Percentiles rank a stretch among this genome's conserved stretches.
Evolutionary conservation across 352 stramenopile species (phyloP).

Genomic region (Globisporangium canariense): DNA sequence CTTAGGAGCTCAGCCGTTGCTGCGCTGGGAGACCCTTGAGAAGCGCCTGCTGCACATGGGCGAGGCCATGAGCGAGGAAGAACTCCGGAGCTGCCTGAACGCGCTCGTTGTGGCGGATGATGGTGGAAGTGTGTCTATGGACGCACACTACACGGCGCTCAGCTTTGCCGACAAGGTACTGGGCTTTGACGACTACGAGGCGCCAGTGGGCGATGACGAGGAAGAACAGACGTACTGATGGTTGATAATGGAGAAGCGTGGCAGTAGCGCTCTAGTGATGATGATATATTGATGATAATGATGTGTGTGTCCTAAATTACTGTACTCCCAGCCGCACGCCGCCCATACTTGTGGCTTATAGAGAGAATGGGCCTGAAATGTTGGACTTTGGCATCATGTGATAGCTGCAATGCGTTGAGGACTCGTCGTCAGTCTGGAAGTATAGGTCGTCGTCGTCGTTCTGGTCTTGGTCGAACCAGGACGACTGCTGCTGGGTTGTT

Average conservation of each 20-base stretch:
- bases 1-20: background rate
- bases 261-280: no score
- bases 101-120: slow-evolving; percentile 56
- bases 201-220: background rate
- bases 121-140: slow-evolving; percentile 25
- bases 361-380: background rate
- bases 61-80: slow-evolving; percentile 78
- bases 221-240: background rate
- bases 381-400: slow-evolving; percentile 18
- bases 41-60: slow-evolving; percentile 58
- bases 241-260: background rate
- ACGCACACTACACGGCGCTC: slow-evolving; percentile 48
- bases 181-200: slow-evolving; percentile 86
- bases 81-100: slow-evolving; percentile 76
- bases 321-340: no score
- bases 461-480: slow-evolving; percentile 6
- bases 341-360: background rate
- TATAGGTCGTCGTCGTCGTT: slow-evolving; percentile 17
- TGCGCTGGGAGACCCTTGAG: slow-evolving; percentile 71
- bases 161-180: slow-evolving; percentile 84
- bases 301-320: no score
- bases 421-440: slow-evolving; percentile 26
- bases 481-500: slow-evolving; percentile 1
- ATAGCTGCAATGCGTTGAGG: slow-evolving; percentile 19
- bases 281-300: no score